These are phyloP conservation scores for Cladosporium velox DNA, from an alignment of 2,329 filamentous ascomycete genomes.

Conservation along the genomic window DNA sequence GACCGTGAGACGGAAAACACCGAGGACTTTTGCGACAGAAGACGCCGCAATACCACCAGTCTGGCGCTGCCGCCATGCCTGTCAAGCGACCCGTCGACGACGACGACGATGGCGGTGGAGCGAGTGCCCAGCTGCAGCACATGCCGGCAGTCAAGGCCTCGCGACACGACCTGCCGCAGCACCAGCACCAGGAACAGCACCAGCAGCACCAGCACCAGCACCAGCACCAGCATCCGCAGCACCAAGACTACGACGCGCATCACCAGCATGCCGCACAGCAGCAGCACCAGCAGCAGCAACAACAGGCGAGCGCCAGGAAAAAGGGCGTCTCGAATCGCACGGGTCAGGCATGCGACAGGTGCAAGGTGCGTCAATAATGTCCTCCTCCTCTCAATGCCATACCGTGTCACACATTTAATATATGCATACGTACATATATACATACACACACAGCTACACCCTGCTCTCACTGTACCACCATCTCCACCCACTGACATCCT, in stretches of 20 bases:
- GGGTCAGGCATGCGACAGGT: slow-evolving; percentile 84
- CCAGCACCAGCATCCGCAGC: not conserved
- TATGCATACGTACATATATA: not conserved
- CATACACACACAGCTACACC: not conserved
- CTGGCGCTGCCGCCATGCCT: slow-evolving; percentile 10
- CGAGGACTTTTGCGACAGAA: not conserved
- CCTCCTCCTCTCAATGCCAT: not conserved
- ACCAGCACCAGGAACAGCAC: not conserved
- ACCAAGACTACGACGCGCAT: slow-evolving; percentile 8
- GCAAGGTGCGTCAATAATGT: slow-evolving; percentile 65
- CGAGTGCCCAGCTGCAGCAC: not conserved
- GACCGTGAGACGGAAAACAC: not conserved
- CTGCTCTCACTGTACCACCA: not conserved
- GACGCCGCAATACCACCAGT: not conserved
- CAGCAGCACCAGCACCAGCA: slow-evolving; percentile 19
- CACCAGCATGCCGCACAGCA: slow-evolving; percentile 19
- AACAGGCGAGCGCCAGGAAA: slow-evolving; percentile 39
- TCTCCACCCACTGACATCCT: not conserved
- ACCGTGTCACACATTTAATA: not conserved
- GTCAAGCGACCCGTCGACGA: slow-evolving; percentile 32
- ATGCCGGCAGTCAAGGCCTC: slow-evolving; percentile 16
- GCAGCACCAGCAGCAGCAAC: slow-evolving; percentile 8
- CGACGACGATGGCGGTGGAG: slow-evolving; percentile 18
- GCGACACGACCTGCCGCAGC: slow-evolving; percentile 13
- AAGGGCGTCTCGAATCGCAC: slow-evolving; percentile 62